Percentiles rank a stretch among this genome's conserved stretches.
phyloP scores from a whole-genome alignment of 805 yeast species.

The Saccharomycodes ludwigii region DNA sequence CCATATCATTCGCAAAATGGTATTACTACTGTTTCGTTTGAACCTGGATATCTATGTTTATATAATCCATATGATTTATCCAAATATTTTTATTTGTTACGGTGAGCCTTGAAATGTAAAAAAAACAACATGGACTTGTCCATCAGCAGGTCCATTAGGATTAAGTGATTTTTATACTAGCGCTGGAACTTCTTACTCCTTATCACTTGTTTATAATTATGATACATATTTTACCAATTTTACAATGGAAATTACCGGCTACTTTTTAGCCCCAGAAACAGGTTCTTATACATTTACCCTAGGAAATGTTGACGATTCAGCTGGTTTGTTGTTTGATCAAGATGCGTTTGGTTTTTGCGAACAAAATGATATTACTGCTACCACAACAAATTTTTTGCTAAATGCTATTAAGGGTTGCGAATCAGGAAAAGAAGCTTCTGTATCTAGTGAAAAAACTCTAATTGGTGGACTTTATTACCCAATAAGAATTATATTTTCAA shows the following conservation, averaged over 20 bases:
- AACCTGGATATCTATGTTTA: too few relatives aligned
- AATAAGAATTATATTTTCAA: constrained; percentile 12
- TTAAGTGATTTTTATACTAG: too few relatives aligned
- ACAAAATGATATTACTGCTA: constrained; percentile 6
- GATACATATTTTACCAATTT: constrained; percentile 12
- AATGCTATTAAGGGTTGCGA: constrained; percentile 3
- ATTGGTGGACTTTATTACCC: constrained; percentile 16
- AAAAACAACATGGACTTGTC: too few relatives aligned
- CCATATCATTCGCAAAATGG: too few relatives aligned
- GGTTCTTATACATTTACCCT: constrained; percentile 20
- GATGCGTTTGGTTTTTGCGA: constrained; percentile 25
- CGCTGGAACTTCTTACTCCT: too few relatives aligned
- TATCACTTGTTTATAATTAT: constrained; percentile 8
- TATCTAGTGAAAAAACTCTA: constrained; percentile 5
- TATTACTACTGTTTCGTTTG: too few relatives aligned
- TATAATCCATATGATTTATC: too few relatives aligned
- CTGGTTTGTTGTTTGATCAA: constrained; percentile 19
- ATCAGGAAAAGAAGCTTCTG: constrained; percentile 1
- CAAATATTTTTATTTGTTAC: too few relatives aligned
- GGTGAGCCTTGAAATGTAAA: too few relatives aligned
- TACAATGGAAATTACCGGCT: constrained; percentile 16
- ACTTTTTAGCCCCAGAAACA: constrained; percentile 15
- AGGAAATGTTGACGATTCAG: constrained; percentile 20
- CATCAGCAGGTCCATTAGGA: too few relatives aligned
- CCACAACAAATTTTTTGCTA: constrained; percentile 1